These are phyloP conservation scores for Schizopora paradoxa DNA, from an alignment of 1,284 basidiomycete species.

Conservation along the genomic window DNA sequence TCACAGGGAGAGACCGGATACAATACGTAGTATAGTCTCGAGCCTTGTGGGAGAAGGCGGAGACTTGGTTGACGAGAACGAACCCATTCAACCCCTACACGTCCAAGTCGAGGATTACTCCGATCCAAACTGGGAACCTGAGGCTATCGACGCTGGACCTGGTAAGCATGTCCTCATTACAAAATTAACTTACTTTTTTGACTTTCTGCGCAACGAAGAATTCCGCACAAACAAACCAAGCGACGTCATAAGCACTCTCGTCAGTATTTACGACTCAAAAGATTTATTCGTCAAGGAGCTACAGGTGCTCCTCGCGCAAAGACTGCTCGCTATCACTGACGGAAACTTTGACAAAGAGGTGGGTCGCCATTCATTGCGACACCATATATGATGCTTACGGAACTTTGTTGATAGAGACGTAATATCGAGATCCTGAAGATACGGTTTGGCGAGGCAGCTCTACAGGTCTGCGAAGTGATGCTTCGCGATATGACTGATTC, in stretches of 20 bases:
- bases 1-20: slow-evolving; percentile 76
- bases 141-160: slow-evolving; percentile 90
- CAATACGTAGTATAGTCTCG: slow-evolving; percentile 88
- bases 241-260: slow-evolving; percentile 90
- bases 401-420: slow-evolving; percentile 54
- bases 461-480: slow-evolving; percentile 96
- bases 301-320: slow-evolving; percentile 81
- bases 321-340: slow-evolving; percentile 73
- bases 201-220: slow-evolving; percentile 41
- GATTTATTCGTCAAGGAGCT: slow-evolving; percentile 93
- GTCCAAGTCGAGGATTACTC: slow-evolving; percentile 78
- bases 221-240: slow-evolving; percentile 84
- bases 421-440: slow-evolving; percentile 92
- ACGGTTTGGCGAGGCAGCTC: slow-evolving; percentile 84
- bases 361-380: slow-evolving; percentile 18
- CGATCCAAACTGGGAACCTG: slow-evolving; percentile 89
- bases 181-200: slow-evolving; percentile 2
- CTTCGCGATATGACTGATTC: slow-evolving; percentile 93
- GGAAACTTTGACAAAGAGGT: slow-evolving; percentile 85
- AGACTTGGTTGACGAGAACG: slow-evolving; percentile 76
- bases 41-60: slow-evolving; percentile 85
- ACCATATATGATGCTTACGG: neutral
- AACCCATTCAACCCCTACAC: slow-evolving; percentile 70
- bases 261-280: slow-evolving; percentile 93
- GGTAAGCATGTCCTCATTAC: slow-evolving; percentile 41